phyloP scores from a whole-genome alignment of 1,139 yeast species.

The Scheffersomyces titani region DNA sequence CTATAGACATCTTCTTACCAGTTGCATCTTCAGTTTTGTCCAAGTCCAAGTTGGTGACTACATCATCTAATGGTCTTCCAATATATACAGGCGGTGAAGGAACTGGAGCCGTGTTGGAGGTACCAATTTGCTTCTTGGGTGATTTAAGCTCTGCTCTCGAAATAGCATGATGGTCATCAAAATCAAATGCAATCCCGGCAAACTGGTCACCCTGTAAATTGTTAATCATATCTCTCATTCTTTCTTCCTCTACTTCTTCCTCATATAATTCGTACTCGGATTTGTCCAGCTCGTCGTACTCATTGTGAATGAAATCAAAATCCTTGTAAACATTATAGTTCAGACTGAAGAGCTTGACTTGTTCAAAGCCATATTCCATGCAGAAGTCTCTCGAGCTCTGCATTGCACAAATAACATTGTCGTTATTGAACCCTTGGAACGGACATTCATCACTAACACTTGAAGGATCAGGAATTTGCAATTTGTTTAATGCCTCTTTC shows the following conservation, averaged over 20 bases:
- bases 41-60: not conserved
- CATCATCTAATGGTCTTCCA: not conserved
- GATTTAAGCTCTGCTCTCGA: not conserved
- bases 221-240: not conserved
- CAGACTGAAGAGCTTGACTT: slow-evolving; percentile 2
- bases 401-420: slow-evolving; percentile 35
- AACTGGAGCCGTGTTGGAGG: not conserved
- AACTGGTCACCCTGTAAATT: not conserved
- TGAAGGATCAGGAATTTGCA: slow-evolving; percentile 3
- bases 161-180: not conserved
- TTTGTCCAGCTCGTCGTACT: not conserved
- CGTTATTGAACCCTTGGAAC: slow-evolving; percentile 25
- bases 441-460: not conserved
- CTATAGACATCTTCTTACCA: not conserved
- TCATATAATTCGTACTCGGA: not conserved
- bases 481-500: slow-evolving; percentile 3
- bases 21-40: not conserved
- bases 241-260: not conserved
- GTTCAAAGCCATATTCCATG: slow-evolving; percentile 18
- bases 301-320: not conserved
- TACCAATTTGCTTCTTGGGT: not conserved
- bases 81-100: not conserved
- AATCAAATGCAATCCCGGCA: not conserved
- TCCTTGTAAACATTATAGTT: not conserved
- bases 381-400: slow-evolving; percentile 27